Evolutionary conservation across 2,329 filamentous ascomycete genomes (phyloP), one percentile per base, ranked within the genome.

Genomic region (Pseudogymnoascus sp.): DNA sequence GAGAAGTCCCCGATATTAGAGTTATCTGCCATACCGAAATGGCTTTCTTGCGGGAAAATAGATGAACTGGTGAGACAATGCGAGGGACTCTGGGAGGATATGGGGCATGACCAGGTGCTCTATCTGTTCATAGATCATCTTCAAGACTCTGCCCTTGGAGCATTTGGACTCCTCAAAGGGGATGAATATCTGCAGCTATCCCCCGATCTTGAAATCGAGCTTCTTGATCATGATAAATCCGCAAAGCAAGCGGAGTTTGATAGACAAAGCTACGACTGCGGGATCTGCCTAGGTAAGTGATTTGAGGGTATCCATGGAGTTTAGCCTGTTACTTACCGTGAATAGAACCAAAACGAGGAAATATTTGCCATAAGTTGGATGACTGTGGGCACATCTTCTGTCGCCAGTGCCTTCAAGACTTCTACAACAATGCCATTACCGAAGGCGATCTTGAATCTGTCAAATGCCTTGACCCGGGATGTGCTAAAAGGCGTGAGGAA

Each of bases 321-420:
- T 5, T 30, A 15, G 34, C 9, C 5, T 52, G n/a, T 18, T 9
- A 45, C 57, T 65, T 48, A 64, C 37, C 58, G 26, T 4, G 38
- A 30, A 9, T 60, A 81, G 92, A 97, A 71, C 91, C 91, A 0
- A 96, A 96, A 73, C 96, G 95, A 71, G 94, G 94, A 1, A 74
- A 76, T 0, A 81, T 78, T 9, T 97, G 94, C 71, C 88, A 97
- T 74, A 82, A 83, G 39, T 85, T 97, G 79, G 74, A 88, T 48
- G 84, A 86, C 61, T 99, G 94, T 71, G 84, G 83, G 0, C 92
- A 99, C 70, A 90, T 97, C 35, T 99, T 97, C 70, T 99, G 94
- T 72, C 76, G 86, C 15, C 73, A 83, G n/a, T 99, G 94, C 69
- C 77, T 99, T 2, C 86, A 89, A 63, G 90, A 92, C 67, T 96